A percentile compares a stretch with the other conserved stretches of the same genome.
Evolutionary conservation across 305 asterid species (phyloP).

Genomic region (Petunia hybrid): DNA sequence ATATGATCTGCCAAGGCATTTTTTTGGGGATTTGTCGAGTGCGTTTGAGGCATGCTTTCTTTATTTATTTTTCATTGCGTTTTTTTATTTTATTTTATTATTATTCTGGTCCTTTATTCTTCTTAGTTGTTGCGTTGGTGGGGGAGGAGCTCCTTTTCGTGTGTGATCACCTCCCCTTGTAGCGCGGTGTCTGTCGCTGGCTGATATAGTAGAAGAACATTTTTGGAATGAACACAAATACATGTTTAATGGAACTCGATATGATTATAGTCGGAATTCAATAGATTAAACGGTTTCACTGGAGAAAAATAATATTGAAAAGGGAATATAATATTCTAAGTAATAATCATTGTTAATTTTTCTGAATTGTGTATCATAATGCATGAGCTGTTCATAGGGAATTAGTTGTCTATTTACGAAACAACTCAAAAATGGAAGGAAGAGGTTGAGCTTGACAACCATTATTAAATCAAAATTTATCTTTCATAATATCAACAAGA

Average conservation of each 20-base stretch:
- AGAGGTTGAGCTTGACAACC: slow-evolving; percentile 14
- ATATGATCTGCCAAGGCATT: too few species aligned
- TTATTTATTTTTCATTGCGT: too few species aligned
- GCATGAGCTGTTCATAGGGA: slow-evolving; percentile 5
- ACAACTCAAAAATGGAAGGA: slow-evolving; percentile 30
- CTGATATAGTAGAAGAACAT: too few species aligned
- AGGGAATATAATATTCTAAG: background rate
- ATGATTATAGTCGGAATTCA: too few species aligned
- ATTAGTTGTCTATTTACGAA: background rate
- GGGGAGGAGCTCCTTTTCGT: background rate
- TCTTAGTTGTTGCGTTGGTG: background rate
- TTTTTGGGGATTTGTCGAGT: too few species aligned
- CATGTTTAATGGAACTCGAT: too few species aligned
- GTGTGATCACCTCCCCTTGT: too few species aligned
- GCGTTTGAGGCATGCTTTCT: background rate
- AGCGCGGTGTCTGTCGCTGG: too few species aligned
- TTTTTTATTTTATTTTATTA: background rate
- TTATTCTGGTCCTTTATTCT: background rate
- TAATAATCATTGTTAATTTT: background rate
- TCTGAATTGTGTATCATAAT: background rate
- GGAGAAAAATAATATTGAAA: too few species aligned
- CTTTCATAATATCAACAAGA: background rate
- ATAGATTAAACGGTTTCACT: too few species aligned
- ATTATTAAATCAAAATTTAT: background rate
- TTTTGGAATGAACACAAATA: too few species aligned